Conservation (phyloP, 1,139 yeast species). For the Hansenula sp. region DNA sequence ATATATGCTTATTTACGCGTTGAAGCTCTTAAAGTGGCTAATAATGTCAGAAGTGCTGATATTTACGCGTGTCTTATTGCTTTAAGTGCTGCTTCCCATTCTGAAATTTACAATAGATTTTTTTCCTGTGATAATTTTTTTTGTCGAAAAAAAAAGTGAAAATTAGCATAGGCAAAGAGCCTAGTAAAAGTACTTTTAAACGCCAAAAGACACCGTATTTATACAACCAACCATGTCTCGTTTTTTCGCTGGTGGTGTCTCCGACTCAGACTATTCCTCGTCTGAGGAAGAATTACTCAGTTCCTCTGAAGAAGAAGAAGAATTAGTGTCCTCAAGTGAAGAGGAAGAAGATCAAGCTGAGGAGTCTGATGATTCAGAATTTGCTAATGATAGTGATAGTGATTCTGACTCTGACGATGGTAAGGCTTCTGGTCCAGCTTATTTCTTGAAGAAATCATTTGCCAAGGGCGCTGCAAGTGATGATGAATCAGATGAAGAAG, state of each 20-base stretch:
- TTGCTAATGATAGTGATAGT: constrained; percentile 29
- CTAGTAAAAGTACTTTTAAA: not conserved
- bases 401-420: constrained; percentile 44
- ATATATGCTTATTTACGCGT: too few relatives aligned
- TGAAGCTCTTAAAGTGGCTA: too few relatives aligned
- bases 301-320: constrained; percentile 69
- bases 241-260: constrained; percentile 47
- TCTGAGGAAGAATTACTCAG: constrained; percentile 73
- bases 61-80: not conserved
- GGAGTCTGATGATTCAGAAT: constrained; percentile 25
- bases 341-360: constrained; percentile 38
- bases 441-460: constrained; percentile 34
- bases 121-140: constrained; percentile 2
- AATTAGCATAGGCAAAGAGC: constrained; percentile 12
- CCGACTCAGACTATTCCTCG: constrained; percentile 50
- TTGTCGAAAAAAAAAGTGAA: constrained; percentile 4
- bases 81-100: not conserved
- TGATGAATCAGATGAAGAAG: constrained; percentile 53
- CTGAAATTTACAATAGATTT: not conserved
- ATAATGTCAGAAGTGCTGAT: not conserved
- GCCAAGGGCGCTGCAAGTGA: constrained; percentile 27
- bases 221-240: constrained; percentile 43
- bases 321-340: constrained; percentile 43
- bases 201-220: constrained; percentile 1
- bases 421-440: constrained; percentile 36